Evolutionary conservation across 495 filamentous ascomycete species (phyloP).

Genomic region (Neurospora intermedia): DNA sequence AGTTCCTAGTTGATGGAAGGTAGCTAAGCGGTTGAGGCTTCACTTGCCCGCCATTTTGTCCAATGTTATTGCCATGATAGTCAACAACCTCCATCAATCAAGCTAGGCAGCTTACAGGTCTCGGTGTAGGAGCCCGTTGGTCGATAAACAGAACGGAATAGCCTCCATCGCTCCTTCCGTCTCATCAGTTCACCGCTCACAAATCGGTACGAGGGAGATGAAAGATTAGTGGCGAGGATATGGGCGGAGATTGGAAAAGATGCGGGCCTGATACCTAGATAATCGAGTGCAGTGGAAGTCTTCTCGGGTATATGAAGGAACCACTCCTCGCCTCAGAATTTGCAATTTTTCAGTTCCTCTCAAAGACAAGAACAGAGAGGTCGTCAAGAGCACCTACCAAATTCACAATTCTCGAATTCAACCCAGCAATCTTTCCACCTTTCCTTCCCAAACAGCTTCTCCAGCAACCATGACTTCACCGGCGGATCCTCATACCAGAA

Average conservation of each 20-base stretch:
- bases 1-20: neutral
- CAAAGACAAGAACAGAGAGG: neutral
- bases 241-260: neutral
- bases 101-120: neutral
- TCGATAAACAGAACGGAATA: neutral
- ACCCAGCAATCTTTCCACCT: neutral
- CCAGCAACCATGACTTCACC: conserved; percentile 31
- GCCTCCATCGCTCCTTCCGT: neutral
- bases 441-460: neutral
- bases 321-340: neutral
- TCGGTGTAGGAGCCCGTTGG: neutral
- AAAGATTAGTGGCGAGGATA: neutral
- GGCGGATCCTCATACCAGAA: conserved; percentile 28
- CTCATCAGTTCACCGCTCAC: neutral
- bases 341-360: neutral
- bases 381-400: neutral
- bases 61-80: neutral
- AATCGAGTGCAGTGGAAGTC: neutral
- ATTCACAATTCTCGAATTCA: neutral
- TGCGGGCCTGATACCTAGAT: neutral
- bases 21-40: neutral
- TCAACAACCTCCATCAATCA: neutral
- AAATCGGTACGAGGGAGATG: neutral
- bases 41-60: neutral
- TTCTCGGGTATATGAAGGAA: neutral